Conservation (phyloP, 2,329 filamentous ascomycete genomes). For the Calonectria pauciramosa region DNA sequence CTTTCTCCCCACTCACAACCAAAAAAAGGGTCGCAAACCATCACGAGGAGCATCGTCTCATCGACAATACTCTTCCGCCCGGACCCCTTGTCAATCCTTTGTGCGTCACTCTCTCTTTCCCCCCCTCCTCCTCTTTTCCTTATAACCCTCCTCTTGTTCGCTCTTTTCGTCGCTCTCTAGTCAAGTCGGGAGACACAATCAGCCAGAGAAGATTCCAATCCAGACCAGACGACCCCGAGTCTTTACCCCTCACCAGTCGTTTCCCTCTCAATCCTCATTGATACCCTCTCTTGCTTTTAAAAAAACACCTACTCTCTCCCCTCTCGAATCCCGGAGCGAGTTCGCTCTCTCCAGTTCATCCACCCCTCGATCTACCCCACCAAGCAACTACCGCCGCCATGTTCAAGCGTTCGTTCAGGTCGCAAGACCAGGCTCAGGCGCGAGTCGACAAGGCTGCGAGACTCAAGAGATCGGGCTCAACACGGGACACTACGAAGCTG, state of each 20-base stretch:
- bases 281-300: slow-evolving; percentile 20
- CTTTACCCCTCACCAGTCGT: slow-evolving; percentile 16
- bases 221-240: slow-evolving; percentile 16
- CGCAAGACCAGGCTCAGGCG: slow-evolving; percentile 71
- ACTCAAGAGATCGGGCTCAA: slow-evolving; percentile 73
- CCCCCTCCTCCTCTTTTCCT: slow-evolving; percentile 46
- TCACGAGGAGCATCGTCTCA: slow-evolving; percentile 66
- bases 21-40: slow-evolving; percentile 71
- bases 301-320: slow-evolving; percentile 17
- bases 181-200: slow-evolving; percentile 39
- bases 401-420: slow-evolving; percentile 93
- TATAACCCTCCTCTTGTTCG: slow-evolving; percentile 49
- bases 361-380: slow-evolving; percentile 24
- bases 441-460: slow-evolving; percentile 91
- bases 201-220: slow-evolving; percentile 21
- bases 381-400: slow-evolving; percentile 65
- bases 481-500: slow-evolving; percentile 82
- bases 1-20: slow-evolving; percentile 67
- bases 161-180: slow-evolving; percentile 69
- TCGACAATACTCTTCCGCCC: slow-evolving; percentile 63
- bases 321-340: slow-evolving; percentile 44
- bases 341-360: slow-evolving; percentile 45
- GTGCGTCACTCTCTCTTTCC: slow-evolving; percentile 55
- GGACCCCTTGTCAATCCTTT: slow-evolving; percentile 66
- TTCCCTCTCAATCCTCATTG: slow-evolving; percentile 5